Conservation (phyloP, 2,329 filamentous ascomycete genomes). For the Calcarisporium arbuscula region DNA sequence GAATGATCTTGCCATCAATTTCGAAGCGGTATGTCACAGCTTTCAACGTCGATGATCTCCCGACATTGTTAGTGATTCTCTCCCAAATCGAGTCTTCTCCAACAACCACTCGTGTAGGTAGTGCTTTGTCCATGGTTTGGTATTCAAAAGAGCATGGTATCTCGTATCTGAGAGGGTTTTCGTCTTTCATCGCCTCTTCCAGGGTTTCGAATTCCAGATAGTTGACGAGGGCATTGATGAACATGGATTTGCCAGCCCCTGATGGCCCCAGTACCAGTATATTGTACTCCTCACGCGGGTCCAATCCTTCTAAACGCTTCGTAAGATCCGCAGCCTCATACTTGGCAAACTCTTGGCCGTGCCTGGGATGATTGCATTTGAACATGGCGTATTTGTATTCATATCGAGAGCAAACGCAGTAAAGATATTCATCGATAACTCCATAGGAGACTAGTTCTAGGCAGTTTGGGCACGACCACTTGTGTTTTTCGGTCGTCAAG, state of each 20-base stretch:
- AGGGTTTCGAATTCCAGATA: slow-evolving; percentile 32
- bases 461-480: slow-evolving; percentile 10
- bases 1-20: slow-evolving; percentile 5
- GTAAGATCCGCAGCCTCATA: background rate
- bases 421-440: slow-evolving; percentile 17
- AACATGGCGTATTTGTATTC: slow-evolving; percentile 21
- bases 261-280: slow-evolving; percentile 41
- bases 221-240: slow-evolving; percentile 42
- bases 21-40: slow-evolving; percentile 2
- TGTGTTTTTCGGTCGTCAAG: too few relatives aligned
- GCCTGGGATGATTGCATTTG: slow-evolving; percentile 21
- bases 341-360: slow-evolving; percentile 15
- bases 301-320: background rate
- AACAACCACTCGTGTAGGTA: too few relatives aligned
- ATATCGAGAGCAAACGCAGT: slow-evolving; percentile 30
- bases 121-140: slow-evolving; percentile 5
- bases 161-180: slow-evolving; percentile 3
- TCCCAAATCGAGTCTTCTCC: too few relatives aligned
- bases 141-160: slow-evolving; percentile 13
- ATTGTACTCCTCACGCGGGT: slow-evolving; percentile 24
- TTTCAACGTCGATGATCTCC: slow-evolving; percentile 5
- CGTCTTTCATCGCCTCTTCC: slow-evolving; percentile 26
- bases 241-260: slow-evolving; percentile 42
- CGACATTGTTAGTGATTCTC: background rate
- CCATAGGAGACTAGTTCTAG: slow-evolving; percentile 6